These are phyloP conservation scores for Daldinia caldariorum DNA, from an alignment of 495 filamentous ascomycete genomes.

Conservation along the genomic window DNA sequence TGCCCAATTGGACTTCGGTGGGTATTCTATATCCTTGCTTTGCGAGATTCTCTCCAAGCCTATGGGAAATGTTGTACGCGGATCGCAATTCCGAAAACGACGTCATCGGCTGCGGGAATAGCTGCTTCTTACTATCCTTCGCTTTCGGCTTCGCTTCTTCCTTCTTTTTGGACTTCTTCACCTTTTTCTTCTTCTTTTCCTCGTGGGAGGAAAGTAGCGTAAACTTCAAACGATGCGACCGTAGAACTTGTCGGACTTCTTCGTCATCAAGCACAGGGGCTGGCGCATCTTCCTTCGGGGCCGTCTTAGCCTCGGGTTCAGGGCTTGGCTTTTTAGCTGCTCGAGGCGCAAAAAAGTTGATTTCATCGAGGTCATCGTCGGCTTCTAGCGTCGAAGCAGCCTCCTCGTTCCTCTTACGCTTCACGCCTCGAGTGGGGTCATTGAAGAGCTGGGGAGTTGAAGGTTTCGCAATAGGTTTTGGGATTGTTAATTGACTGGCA, in stretches of 20 bases:
- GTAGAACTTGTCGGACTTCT: constrained; percentile 77
- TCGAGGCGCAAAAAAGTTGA: constrained; percentile 62
- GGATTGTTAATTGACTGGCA: constrained; percentile 34
- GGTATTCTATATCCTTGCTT: constrained; percentile 85
- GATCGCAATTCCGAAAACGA: constrained; percentile 77
- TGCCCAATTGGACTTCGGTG: constrained; percentile 92
- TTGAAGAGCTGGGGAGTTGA: constrained; percentile 62
- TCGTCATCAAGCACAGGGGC: constrained; percentile 63
- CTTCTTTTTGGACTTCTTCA: constrained; percentile 54
- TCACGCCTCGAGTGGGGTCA: constrained; percentile 57
- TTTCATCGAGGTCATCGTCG: constrained; percentile 49
- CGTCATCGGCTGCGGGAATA: constrained; percentile 80
- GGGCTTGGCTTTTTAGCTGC: constrained; percentile 30
- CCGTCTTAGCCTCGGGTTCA: constrained; percentile 23
- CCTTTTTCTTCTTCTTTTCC: constrained; percentile 33
- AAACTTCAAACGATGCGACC: constrained; percentile 87
- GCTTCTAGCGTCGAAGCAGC: constrained; percentile 35
- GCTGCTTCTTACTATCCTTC: constrained; percentile 62
- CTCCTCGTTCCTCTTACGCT: constrained; percentile 60
- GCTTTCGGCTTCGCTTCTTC: constrained; percentile 51
- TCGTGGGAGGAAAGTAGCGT: constrained; percentile 66
- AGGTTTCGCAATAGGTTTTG: constrained; percentile 46
- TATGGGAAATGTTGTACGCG: constrained; percentile 73
- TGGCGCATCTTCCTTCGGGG: constrained; percentile 33
- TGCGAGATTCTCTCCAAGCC: constrained; percentile 80